Percentiles rank a stretch among this genome's conserved stretches.
Evolutionary conservation across 2,329 filamentous ascomycete genomes (phyloP).

Genomic region (Aspergillus glaucus): DNA sequence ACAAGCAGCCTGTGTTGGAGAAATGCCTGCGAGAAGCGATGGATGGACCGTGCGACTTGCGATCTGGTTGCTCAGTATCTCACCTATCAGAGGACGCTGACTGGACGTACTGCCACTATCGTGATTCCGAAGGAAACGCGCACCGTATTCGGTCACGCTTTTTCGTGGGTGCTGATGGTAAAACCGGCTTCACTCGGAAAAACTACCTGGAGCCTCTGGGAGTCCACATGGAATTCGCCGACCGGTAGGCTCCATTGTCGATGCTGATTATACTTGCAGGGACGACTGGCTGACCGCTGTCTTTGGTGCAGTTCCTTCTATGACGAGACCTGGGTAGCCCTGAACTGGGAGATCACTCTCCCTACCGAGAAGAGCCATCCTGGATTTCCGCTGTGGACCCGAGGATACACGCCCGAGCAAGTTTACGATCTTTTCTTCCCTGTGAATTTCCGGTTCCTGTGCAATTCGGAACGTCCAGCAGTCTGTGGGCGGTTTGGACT

Average conservation of each 20-base stretch:
- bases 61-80: slow-evolving; percentile 11
- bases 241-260: slow-evolving; percentile 6
- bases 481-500: slow-evolving; percentile 43
- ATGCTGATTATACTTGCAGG: neutral
- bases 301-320: slow-evolving; percentile 10
- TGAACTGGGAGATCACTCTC: slow-evolving; percentile 40
- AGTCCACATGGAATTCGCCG: slow-evolving; percentile 29
- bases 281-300: neutral
- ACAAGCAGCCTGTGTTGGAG: slow-evolving; percentile 26
- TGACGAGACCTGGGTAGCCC: slow-evolving; percentile 41
- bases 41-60: slow-evolving; percentile 8
- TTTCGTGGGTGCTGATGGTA: slow-evolving; percentile 44
- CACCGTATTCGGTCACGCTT: slow-evolving; percentile 18
- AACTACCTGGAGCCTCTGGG: slow-evolving; percentile 40
- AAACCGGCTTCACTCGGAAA: slow-evolving; percentile 43
- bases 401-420: slow-evolving; percentile 41
- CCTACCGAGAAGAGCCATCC: slow-evolving; percentile 45
- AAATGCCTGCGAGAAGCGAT: slow-evolving; percentile 15
- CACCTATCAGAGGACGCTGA: slow-evolving; percentile 9
- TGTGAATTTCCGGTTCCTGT: slow-evolving; percentile 39
- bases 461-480: slow-evolving; percentile 37
- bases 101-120: slow-evolving; percentile 14
- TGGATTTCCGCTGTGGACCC: slow-evolving; percentile 43
- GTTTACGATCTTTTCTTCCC: slow-evolving; percentile 48
- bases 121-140: slow-evolving; percentile 10